Conservation (phyloP, 352 stramenopile species). For the Pythium sp. region DNA sequence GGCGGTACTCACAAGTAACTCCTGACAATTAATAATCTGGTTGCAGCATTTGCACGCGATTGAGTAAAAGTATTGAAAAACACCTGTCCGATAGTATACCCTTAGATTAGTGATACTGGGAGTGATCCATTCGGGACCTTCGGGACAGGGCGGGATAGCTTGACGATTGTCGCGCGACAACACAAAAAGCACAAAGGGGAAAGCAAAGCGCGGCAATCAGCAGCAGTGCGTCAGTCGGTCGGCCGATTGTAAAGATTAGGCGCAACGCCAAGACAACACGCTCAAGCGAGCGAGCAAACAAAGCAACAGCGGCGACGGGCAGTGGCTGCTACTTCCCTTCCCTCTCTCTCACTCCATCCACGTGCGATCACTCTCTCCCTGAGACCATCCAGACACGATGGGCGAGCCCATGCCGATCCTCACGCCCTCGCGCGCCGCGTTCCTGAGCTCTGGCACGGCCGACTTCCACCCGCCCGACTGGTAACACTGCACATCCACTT, state of each 20-base stretch:
- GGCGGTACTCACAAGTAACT: background rate
- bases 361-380: background rate
- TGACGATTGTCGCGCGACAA: slow-evolving; percentile 3
- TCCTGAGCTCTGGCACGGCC: slow-evolving; percentile 73
- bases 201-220: slow-evolving; percentile 7
- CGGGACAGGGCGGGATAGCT: background rate
- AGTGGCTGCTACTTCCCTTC: background rate
- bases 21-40: background rate
- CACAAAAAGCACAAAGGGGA: slow-evolving; percentile 2
- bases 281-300: background rate
- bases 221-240: slow-evolving; percentile 3
- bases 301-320: background rate
- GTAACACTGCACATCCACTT: slow-evolving; percentile 21
- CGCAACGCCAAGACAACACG: slow-evolving; percentile 1
- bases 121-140: background rate
- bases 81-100: background rate
- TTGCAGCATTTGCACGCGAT: too few species aligned
- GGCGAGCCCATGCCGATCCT: slow-evolving; percentile 30
- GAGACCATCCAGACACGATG: slow-evolving; percentile 13
- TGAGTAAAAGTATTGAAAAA: background rate
- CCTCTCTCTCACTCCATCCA: background rate
- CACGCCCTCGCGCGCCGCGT: slow-evolving; percentile 62
- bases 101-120: background rate
- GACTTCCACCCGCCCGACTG: slow-evolving; percentile 78
- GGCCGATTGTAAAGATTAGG: slow-evolving; percentile 5